phyloP scores from a whole-genome alignment of 176 grass and related monocot species.

The Oryza meridionalis region DNA sequence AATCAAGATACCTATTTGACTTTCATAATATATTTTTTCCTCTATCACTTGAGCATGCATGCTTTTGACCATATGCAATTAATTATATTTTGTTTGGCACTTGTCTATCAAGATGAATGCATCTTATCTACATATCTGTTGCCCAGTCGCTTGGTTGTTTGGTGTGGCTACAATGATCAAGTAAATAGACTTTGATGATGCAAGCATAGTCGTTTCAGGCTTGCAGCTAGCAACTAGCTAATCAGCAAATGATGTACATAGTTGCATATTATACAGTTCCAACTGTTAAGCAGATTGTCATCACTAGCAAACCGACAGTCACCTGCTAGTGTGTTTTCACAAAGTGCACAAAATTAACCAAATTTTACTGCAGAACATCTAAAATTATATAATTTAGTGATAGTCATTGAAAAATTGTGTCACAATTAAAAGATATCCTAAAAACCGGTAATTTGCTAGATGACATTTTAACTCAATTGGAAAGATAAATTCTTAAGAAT shows the following conservation, averaged over 20 bases:
- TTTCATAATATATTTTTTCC: not conserved
- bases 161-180: not conserved
- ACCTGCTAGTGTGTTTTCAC: not conserved
- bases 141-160: not conserved
- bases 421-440: too few species aligned
- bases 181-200: not conserved
- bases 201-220: not conserved
- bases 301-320: not conserved
- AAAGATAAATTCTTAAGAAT: too few species aligned
- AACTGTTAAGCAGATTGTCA: not conserved
- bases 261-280: too few species aligned
- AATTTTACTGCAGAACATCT: too few species aligned
- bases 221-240: not conserved
- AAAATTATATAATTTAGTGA: too few species aligned
- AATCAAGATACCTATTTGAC: conserved; percentile 24
- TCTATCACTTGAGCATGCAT: not conserved
- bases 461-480: too few species aligned
- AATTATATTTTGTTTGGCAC: not conserved
- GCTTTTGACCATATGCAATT: conserved; percentile 17
- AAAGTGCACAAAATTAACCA: not conserved
- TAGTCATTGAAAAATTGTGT: too few species aligned
- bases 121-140: conserved; percentile 4
- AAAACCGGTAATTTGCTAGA: too few species aligned
- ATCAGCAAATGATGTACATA: not conserved
- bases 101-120: not conserved